Evolutionary conservation across 768 basidiomycete genomes (phyloP), one percentile per base, ranked within the genome.

Genomic region (Pisolithus tinctorius): DNA sequence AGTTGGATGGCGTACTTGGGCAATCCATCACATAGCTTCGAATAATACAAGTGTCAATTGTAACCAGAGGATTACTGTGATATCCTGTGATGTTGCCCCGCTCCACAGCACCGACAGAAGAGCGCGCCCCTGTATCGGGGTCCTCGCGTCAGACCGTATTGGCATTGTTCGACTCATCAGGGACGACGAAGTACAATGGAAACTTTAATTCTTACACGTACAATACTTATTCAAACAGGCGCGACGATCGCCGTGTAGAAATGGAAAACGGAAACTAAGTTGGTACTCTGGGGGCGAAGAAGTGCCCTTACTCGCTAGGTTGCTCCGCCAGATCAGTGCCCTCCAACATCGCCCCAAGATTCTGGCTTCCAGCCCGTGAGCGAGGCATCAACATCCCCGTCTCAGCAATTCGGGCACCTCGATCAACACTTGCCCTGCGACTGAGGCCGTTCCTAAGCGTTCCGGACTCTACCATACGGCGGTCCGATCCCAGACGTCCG

Each of bases 341-440:
- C 31, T 72, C 67, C 44, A 65, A 61, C 10, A 68, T 67, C 25
- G 66, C 59, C 36, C 64, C 54, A 16, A 75, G 58, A 47, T 69
- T 73, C 56, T 72, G 71, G 56, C 77, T 79, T 23, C 73, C 74
- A 25, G 76, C 72, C 41, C 74, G 73, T 60, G 76, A 77, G 51
- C 80, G 63, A 20, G 74, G 71, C 42, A 76, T 49, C 48, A 88
- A 62, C 47, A 72, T 74, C 13, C 84, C 83, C 39, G 79, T 83
- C 71, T 88, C 86, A 1, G 84, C 86, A 26, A 88, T 74, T 34
- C 86, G 69, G 20, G 75, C 85, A 6, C 85, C 83, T 4, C 78
- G 74, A 54, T 85, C 85, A 31, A 81, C 69, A 53, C 82, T 83
- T 48, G 60, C 76, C 46, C 81, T 71, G n/a, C 79, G 72, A 54